A percentile compares a stretch with the other conserved stretches of the same genome.
These are phyloP conservation scores for Tillandsia leiboldiana DNA, from an alignment of 176 grass and related monocot genomes.

Conservation along the genomic window DNA sequence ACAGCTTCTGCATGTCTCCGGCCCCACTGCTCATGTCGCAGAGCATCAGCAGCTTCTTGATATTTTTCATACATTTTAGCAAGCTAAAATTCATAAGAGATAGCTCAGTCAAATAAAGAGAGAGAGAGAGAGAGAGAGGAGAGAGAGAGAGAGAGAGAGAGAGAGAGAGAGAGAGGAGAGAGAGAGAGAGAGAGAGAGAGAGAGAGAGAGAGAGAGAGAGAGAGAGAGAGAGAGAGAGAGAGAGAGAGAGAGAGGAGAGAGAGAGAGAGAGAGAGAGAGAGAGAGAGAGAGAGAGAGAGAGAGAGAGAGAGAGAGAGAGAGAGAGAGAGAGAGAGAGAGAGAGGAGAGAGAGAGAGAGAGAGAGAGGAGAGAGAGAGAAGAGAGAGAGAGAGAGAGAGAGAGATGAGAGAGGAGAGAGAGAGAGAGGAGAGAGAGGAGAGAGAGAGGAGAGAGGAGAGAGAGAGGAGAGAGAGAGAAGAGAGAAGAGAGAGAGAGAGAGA, in stretches of 20 bases:
- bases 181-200: neutral
- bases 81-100: slow-evolving; percentile 39
- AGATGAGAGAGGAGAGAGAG: neutral
- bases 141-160: neutral
- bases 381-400: neutral
- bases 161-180: no score
- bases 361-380: no score
- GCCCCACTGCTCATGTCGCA: slow-evolving; percentile 78
- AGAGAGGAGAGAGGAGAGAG: neutral
- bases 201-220: slow-evolving; percentile 3
- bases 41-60: slow-evolving; percentile 93
- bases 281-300: neutral
- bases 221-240: neutral
- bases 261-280: no score
- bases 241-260: neutral
- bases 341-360: neutral
- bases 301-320: slow-evolving; percentile 2
- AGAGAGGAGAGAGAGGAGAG: neutral
- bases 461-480: neutral
- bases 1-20: slow-evolving; percentile 82
- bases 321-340: neutral
- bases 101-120: slow-evolving; percentile 17
- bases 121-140: neutral
- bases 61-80: slow-evolving; percentile 98
- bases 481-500: slow-evolving; percentile 4